These are phyloP conservation scores for Clitopilus passeckerianus DNA, from an alignment of 768 basidiomycete species.

Conservation along the genomic window DNA sequence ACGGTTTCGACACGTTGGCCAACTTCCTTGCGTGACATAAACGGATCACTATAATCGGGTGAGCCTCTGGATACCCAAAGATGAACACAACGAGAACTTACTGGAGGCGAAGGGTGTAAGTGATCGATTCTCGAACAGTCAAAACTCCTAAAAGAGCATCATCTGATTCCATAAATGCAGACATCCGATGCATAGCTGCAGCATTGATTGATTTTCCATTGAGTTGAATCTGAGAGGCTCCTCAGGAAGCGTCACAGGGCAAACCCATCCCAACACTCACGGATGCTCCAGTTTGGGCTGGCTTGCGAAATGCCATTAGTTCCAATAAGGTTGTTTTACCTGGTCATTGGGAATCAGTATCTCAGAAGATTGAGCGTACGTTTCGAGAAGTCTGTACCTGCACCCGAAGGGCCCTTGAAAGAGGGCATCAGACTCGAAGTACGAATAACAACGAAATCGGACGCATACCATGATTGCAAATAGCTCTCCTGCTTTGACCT, in stretches of 20 bases:
- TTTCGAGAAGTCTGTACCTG: conserved; percentile 20
- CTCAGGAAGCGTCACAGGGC: not conserved
- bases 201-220: conserved; percentile 24
- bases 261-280: conserved; percentile 15
- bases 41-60: conserved; percentile 22
- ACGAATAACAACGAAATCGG: not conserved
- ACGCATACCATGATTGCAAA: conserved; percentile 34
- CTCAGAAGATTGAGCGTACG: too few species aligned
- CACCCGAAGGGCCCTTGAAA: conserved; percentile 35
- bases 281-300: conserved; percentile 17
- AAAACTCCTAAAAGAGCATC: conserved; percentile 54
- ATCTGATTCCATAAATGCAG: conserved; percentile 52
- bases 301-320: conserved; percentile 37
- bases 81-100: conserved; percentile 15
- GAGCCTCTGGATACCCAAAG: not conserved
- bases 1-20: conserved; percentile 37
- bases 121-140: conserved; percentile 51
- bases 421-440: not conserved
- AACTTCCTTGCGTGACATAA: conserved; percentile 30
- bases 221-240: conserved; percentile 7
- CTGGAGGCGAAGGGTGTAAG: conserved; percentile 47
- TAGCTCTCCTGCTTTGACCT: conserved; percentile 32
- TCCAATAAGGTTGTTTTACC: conserved; percentile 42
- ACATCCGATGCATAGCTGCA: conserved; percentile 31
- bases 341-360: too few species aligned